Evolutionary conservation across 1,284 basidiomycete genomes (phyloP).

Genomic region (Neonothopanus nambi): DNA sequence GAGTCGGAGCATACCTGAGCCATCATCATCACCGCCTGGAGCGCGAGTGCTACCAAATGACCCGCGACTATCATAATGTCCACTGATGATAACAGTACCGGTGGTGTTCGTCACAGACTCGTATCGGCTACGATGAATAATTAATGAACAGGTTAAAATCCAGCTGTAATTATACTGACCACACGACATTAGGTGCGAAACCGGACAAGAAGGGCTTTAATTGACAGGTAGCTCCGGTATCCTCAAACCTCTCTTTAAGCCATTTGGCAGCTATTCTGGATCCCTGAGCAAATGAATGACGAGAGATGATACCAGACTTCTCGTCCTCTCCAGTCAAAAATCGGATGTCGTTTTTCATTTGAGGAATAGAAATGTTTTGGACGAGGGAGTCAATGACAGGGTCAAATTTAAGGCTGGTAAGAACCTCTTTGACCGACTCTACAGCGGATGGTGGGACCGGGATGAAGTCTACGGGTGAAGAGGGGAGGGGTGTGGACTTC

Average conservation of each 20-base stretch:
- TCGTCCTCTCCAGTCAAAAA: slow-evolving; percentile 83
- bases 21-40: slow-evolving; percentile 43
- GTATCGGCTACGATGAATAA: slow-evolving; percentile 48
- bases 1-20: slow-evolving; percentile 22
- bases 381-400: slow-evolving; percentile 63
- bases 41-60: slow-evolving; percentile 77
- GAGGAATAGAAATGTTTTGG: slow-evolving; percentile 58
- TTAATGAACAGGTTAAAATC: background rate
- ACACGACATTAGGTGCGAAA: slow-evolving; percentile 84
- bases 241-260: slow-evolving; percentile 72
- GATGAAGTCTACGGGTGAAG: slow-evolving; percentile 42
- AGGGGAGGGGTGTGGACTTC: slow-evolving; percentile 56
- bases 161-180: slow-evolving; percentile 41
- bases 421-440: slow-evolving; percentile 48
- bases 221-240: slow-evolving; percentile 71
- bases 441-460: slow-evolving; percentile 55
- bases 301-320: slow-evolving; percentile 61
- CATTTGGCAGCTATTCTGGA: slow-evolving; percentile 71
- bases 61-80: slow-evolving; percentile 86
- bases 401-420: slow-evolving; percentile 54
- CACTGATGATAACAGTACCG: slow-evolving; percentile 70
- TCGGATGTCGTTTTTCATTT: slow-evolving; percentile 69
- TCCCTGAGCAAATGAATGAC: slow-evolving; percentile 78
- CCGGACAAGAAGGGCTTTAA: slow-evolving; percentile 65
- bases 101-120: slow-evolving; percentile 48